Conservation (phyloP, 148 eudicot genomes). For the Salicornia ramosissima region DNA sequence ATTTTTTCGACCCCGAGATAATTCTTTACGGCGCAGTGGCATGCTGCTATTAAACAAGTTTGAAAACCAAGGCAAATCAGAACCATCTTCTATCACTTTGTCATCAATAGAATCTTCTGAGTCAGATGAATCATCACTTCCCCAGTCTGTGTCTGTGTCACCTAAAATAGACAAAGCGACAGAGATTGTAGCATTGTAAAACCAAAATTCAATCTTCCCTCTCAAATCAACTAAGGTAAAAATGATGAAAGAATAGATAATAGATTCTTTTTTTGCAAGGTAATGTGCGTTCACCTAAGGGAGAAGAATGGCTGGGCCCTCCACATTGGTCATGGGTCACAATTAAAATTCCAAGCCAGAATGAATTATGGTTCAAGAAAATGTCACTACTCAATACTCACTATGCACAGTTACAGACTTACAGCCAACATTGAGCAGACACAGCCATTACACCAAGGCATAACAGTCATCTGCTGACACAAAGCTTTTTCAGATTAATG, state of each 20-base stretch:
- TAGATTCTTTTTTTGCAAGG: neutral
- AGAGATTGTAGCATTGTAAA: neutral
- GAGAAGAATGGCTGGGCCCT: too few species aligned
- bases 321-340: too few species aligned
- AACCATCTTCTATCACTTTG: constrained; percentile 8
- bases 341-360: too few species aligned
- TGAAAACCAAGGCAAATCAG: constrained; percentile 40
- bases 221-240: neutral
- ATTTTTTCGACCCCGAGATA: constrained; percentile 55
- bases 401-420: too few species aligned
- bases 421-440: too few species aligned
- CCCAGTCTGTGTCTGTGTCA: neutral
- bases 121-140: constrained; percentile 14
- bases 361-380: too few species aligned
- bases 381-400: too few species aligned
- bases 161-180: constrained; percentile 14
- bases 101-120: constrained; percentile 19
- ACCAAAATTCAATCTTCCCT: neutral
- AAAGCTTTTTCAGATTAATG: too few species aligned
- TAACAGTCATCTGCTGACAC: too few species aligned
- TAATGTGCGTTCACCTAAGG: too few species aligned
- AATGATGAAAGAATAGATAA: too few species aligned
- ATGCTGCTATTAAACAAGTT: constrained; percentile 23
- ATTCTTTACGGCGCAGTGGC: constrained; percentile 48
- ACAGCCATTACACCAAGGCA: too few species aligned